Evolutionary conservation across 1,284 basidiomycete species (phyloP).

Genomic region (Ustilago crameri): DNA sequence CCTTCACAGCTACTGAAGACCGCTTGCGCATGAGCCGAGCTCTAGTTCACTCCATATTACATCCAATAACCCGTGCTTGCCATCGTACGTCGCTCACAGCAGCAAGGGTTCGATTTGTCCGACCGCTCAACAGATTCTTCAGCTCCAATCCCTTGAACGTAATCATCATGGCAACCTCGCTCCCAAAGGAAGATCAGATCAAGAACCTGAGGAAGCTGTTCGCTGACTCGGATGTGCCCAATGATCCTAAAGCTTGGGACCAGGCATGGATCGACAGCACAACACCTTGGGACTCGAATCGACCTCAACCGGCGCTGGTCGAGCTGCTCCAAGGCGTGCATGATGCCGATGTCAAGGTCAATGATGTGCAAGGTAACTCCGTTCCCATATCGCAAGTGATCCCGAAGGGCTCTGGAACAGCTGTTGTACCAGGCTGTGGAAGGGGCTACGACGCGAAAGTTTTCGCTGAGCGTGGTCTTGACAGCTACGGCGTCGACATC

Average conservation of each 20-base stretch:
- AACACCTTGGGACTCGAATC: conserved; percentile 53
- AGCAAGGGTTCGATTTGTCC: neutral
- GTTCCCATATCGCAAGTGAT: conserved; percentile 27
- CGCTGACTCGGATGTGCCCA: conserved; percentile 32
- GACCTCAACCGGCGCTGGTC: conserved; percentile 48
- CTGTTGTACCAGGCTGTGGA: conserved; percentile 45
- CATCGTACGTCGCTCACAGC: neutral
- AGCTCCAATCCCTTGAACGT: too few relatives aligned
- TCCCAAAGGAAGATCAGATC: conserved; percentile 28
- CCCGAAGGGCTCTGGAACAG: conserved; percentile 22
- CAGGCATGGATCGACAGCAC: conserved; percentile 48
- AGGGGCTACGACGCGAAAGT: conserved; percentile 50
- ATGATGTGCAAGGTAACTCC: conserved; percentile 10
- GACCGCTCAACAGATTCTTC: neutral
- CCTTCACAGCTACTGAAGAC: too few relatives aligned
- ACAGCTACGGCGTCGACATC: conserved; percentile 48
- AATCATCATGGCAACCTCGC: neutral
- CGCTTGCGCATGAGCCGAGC: too few relatives aligned
- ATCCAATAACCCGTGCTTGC: too few relatives aligned
- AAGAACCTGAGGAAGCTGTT: conserved; percentile 38
- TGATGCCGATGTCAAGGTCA: conserved; percentile 23
- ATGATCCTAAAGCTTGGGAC: conserved; percentile 55
- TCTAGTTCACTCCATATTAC: too few relatives aligned
- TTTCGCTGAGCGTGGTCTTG: conserved; percentile 46
- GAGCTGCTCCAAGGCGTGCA: conserved; percentile 36